Conservation (phyloP, 108 stramenopile species). For the Schizochytrium sp. region DNA sequence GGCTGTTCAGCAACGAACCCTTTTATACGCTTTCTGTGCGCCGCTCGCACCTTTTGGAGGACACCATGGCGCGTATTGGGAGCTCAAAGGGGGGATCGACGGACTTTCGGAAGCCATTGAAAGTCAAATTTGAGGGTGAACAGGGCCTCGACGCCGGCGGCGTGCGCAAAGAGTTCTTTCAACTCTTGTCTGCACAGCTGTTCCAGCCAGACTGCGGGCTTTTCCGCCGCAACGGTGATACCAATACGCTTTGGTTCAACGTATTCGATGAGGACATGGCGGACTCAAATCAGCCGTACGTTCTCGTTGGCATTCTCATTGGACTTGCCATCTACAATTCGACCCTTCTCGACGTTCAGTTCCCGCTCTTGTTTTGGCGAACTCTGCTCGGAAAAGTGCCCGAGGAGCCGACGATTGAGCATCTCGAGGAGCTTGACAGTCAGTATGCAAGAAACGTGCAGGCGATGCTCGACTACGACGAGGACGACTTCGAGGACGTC, state of each 20-base stretch:
- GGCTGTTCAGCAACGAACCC: slow-evolving; percentile 19
- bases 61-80: slow-evolving; percentile 28
- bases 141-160: slow-evolving; percentile 89
- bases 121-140: slow-evolving; percentile 75
- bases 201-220: slow-evolving; percentile 74
- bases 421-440: slow-evolving; percentile 61
- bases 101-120: slow-evolving; percentile 57
- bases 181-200: slow-evolving; percentile 67
- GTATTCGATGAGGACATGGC: slow-evolving; percentile 63
- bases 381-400: slow-evolving; percentile 55
- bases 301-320: slow-evolving; percentile 49
- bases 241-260: slow-evolving; percentile 73
- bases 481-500: slow-evolving; percentile 71
- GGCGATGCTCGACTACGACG: slow-evolving; percentile 68
- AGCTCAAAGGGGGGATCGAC: background rate
- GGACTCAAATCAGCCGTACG: background rate
- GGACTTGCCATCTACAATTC: slow-evolving; percentile 80
- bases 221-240: slow-evolving; percentile 58
- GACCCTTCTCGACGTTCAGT: slow-evolving; percentile 73
- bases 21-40: slow-evolving; percentile 37
- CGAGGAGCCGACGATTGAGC: slow-evolving; percentile 63
- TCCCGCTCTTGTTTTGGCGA: slow-evolving; percentile 72
- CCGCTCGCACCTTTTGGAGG: slow-evolving; percentile 29
- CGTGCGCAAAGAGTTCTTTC: slow-evolving; percentile 86
- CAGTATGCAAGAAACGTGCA: slow-evolving; percentile 64